Evolutionary conservation across 768 basidiomycete species (phyloP).

Genomic region (Rhizopogon roseolus): DNA sequence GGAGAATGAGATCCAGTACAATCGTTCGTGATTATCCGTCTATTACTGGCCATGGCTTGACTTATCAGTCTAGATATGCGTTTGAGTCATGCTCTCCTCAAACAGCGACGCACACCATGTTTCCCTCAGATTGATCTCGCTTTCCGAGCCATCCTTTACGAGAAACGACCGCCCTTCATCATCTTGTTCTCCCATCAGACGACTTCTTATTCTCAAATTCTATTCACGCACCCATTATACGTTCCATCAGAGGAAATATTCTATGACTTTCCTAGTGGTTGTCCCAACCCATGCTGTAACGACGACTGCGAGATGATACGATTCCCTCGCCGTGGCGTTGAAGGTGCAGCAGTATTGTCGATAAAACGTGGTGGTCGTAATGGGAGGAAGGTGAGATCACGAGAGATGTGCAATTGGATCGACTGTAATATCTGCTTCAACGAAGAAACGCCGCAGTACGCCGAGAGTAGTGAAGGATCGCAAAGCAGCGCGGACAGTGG

Average conservation of each 20-base stretch:
- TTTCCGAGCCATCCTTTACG: constrained; percentile 69
- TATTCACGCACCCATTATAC: constrained; percentile 68
- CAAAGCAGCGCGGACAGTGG: constrained; percentile 37
- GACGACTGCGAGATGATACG: constrained; percentile 83
- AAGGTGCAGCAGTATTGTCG: constrained; percentile 57
- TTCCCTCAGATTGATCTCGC: constrained; percentile 81
- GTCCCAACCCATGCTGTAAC: constrained; percentile 73
- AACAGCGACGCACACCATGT: constrained; percentile 70
- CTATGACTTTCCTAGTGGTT: constrained; percentile 75
- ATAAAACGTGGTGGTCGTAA: constrained; percentile 52
- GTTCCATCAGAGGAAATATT: constrained; percentile 72
- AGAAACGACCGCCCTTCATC: constrained; percentile 73
- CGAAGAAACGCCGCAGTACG: constrained; percentile 31
- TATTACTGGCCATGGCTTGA: background rate
- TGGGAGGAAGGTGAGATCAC: constrained; percentile 44
- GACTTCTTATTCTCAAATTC: constrained; percentile 76
- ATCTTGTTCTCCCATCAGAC: constrained; percentile 78
- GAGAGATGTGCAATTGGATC: constrained; percentile 82
- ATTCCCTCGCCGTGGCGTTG: constrained; percentile 62
- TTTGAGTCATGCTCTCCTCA: constrained; percentile 58
- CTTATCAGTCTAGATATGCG: constrained; percentile 47
- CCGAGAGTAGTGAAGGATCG: constrained; percentile 38
- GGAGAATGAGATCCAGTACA: constrained; percentile 61
- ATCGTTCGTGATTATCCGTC: constrained; percentile 45
- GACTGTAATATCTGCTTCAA: constrained; percentile 63